phyloP scores from a whole-genome alignment of 306 rosid genomes.

The Crotalaria pallida region DNA sequence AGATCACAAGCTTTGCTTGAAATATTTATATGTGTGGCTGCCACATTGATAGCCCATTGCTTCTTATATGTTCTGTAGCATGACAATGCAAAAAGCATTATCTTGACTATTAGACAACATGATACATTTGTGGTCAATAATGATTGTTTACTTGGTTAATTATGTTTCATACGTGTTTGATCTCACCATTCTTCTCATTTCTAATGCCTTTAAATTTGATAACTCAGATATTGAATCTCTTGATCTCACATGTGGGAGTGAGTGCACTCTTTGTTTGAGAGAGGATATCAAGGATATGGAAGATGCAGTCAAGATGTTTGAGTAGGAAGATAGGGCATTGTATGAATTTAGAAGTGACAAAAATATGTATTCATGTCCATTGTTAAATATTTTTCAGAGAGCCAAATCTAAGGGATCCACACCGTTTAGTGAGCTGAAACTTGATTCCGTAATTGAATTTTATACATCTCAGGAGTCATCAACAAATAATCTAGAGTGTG shows the following conservation, averaged over 20 bases:
- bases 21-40: constrained; percentile 16
- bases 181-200: neutral
- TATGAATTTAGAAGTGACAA: constrained; percentile 43
- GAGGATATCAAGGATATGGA: constrained; percentile 79
- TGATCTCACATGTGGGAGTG: constrained; percentile 64
- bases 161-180: neutral
- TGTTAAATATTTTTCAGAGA: constrained; percentile 43
- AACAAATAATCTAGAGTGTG: constrained; percentile 33
- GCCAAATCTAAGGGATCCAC: constrained; percentile 60
- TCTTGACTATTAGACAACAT: neutral
- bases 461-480: constrained; percentile 32
- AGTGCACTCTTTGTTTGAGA: constrained; percentile 51
- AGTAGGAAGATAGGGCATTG: constrained; percentile 51
- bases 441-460: constrained; percentile 39
- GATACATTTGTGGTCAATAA: neutral
- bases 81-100: neutral
- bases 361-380: constrained; percentile 60
- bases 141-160: neutral
- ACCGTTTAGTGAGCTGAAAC: constrained; percentile 57
- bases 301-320: constrained; percentile 77
- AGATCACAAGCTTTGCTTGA: neutral
- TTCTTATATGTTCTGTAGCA: constrained; percentile 3
- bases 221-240: constrained; percentile 60
- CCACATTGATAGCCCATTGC: neutral
- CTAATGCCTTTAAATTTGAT: neutral